A percentile compares a stretch with the other conserved stretches of the same genome.
Evolutionary conservation across 371 early-diverging fungal species (phyloP).

Genomic region (Coemansia sp.): DNA sequence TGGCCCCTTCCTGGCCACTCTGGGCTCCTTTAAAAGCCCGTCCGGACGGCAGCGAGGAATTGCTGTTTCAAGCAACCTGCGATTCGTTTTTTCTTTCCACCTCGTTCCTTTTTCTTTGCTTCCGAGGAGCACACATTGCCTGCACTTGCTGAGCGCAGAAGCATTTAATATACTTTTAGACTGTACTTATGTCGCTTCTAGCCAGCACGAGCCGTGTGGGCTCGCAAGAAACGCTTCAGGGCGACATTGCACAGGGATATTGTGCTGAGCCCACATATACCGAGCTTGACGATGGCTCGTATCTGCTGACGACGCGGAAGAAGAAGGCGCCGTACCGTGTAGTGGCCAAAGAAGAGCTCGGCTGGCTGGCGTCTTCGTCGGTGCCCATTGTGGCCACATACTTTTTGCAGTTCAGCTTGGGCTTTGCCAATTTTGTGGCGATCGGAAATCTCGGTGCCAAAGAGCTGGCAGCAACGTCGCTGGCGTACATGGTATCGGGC

Average conservation of each 20-base stretch:
- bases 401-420: slow-evolving; percentile 62
- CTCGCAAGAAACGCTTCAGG: slow-evolving; percentile 29
- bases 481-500: slow-evolving; percentile 77
- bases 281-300: slow-evolving; percentile 2
- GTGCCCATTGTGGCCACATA: slow-evolving; percentile 63
- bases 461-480: slow-evolving; percentile 75
- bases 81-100: background rate
- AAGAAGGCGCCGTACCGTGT: slow-evolving; percentile 24
- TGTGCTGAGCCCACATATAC: background rate
- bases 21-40: background rate
- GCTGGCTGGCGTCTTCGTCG: slow-evolving; percentile 56
- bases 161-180: background rate
- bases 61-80: background rate
- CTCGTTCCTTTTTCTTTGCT: background rate
- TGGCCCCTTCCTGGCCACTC: background rate
- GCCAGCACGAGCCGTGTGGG: slow-evolving; percentile 9
- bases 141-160: background rate
- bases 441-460: slow-evolving; percentile 61
- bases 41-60: background rate
- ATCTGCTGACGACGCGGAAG: slow-evolving; percentile 9
- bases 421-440: slow-evolving; percentile 62
- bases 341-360: slow-evolving; percentile 44
- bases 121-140: background rate
- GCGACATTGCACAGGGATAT: background rate
- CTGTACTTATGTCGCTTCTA: slow-evolving; percentile 3